A percentile compares a stretch with the other conserved stretches of the same genome.
phyloP scores from a whole-genome alignment of 2,329 filamentous ascomycete species.

The Tricladium varicosporioides region DNA sequence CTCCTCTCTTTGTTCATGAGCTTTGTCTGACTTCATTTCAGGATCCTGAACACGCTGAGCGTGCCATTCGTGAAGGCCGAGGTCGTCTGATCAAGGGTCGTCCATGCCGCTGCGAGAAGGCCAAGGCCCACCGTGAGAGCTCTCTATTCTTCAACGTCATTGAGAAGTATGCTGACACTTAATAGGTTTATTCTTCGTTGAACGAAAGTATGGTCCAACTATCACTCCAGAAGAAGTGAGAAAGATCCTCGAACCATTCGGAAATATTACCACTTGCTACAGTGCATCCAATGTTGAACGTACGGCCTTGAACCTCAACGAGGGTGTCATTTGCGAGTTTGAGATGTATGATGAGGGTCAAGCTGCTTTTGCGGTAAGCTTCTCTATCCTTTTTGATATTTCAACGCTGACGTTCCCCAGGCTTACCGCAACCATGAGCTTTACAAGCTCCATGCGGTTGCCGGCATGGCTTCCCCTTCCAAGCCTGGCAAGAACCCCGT shows the following conservation, averaged over 20 bases:
- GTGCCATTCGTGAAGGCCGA: constrained; percentile 46
- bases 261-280: constrained; percentile 38
- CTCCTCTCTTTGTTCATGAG: not conserved
- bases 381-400: not conserved
- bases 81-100: constrained; percentile 53
- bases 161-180: constrained; percentile 3
- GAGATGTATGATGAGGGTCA: constrained; percentile 49
- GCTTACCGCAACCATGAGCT: constrained; percentile 30
- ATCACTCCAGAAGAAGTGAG: constrained; percentile 45
- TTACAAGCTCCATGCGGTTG: constrained; percentile 37
- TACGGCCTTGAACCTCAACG: constrained; percentile 28
- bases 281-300: constrained; percentile 26
- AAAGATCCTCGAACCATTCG: constrained; percentile 43
- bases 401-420: constrained; percentile 17
- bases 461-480: constrained; percentile 26
- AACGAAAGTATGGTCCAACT: constrained; percentile 36
- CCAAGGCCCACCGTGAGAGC: constrained; percentile 55
- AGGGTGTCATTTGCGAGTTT: constrained; percentile 47
- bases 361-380: constrained; percentile 47
- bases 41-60: constrained; percentile 48
- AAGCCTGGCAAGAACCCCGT: constrained; percentile 2
- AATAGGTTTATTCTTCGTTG: constrained; percentile 51
- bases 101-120: constrained; percentile 57
- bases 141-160: not conserved
- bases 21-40: constrained; percentile 34